phyloP scores from a whole-genome alignment of 306 rosid genomes.

The Vigna trinervia region DNA sequence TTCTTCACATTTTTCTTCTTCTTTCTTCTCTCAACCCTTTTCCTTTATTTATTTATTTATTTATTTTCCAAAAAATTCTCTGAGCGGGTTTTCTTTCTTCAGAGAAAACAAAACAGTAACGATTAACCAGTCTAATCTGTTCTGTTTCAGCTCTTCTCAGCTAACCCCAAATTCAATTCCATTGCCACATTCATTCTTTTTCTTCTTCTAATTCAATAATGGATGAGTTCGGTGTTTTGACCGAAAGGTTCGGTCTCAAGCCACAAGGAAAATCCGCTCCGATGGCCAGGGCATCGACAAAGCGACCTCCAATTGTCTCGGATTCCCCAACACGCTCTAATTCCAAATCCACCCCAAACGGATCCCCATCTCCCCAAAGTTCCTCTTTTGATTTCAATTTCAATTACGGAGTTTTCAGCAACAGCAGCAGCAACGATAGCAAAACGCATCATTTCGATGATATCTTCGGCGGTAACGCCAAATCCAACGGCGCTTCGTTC shows the following conservation, averaged over 20 bases:
- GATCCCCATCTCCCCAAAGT: constrained; percentile 50
- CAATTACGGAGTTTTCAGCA: constrained; percentile 30
- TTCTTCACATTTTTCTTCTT: not conserved
- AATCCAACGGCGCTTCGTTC: constrained; percentile 48
- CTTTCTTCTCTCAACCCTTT: not conserved
- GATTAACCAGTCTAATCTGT: not conserved
- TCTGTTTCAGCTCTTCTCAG: constrained; percentile 24
- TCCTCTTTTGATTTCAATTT: constrained; percentile 50
- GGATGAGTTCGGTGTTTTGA: constrained; percentile 94
- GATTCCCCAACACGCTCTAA: constrained; percentile 42
- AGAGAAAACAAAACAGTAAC: not conserved
- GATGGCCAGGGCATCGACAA: constrained; percentile 65
- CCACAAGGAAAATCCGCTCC: constrained; percentile 93
- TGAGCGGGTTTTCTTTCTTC: not conserved
- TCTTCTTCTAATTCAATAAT: constrained; percentile 42
- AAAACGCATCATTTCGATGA: constrained; percentile 49
- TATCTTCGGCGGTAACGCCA: constrained; percentile 52
- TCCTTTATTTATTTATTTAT: not conserved
- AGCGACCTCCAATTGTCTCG: constrained; percentile 43
- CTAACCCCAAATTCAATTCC: constrained; percentile 6
- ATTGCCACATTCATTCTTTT: not conserved
- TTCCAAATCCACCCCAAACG: constrained; percentile 50
- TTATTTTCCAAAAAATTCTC: not conserved
- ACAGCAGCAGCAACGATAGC: constrained; percentile 15
- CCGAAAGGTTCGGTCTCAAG: constrained; percentile 78